Base-by-base conservation (phyloP, 2,329 filamentous ascomycete species). In the Metarhizium brunneum region DNA sequence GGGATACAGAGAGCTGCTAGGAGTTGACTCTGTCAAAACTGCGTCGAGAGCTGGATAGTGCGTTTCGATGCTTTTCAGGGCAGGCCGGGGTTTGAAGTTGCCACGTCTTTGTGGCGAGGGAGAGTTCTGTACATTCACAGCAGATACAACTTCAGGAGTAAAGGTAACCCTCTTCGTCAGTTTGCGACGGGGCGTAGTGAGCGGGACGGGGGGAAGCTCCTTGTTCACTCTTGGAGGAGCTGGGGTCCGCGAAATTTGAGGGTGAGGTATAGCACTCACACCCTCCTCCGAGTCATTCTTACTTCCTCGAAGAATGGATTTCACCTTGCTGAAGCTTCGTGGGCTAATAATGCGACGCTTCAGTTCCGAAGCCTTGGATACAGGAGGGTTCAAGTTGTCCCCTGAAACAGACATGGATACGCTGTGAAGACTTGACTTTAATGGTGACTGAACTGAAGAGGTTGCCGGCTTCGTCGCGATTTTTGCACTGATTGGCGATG, bases 151-250 rank as follows among this genome's bases (percentile, higher is more conserved):
- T 58, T 83, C 84, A 0, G 85, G 86, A 0, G 87, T 90, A 64
- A 95, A 96, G 52, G 88, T 85, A 40, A 95, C 89, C 55, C 82
- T 86, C 73, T 95, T 95, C 18, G 72, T 68, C 42, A 76, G 66
- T 69, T 84, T 88, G 29, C 84, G 80, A 36, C 85, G 84, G 7
- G 87, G 87, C 1, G 87, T 90, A 5, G 83, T 84, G 54, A 83
- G 71, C 6, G 80, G 76, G 18, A 77, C 67, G 3, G 74, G 66
- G 53, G 78, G 78, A 36, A 84, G 66, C 25, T 76, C 72, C 62
- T 82, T 83, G 36, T 83, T 75, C 13, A 78, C 66, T 18, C 68
- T 70, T 2, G 65, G 61, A 7, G 74, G 72, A 8, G 66, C 72
- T 2, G 80, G 78, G 0, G 79, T 81, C 64, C 77, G 76, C 0